phyloP scores from a whole-genome alignment of 768 basidiomycete genomes.

The Boletales sp. region DNA sequence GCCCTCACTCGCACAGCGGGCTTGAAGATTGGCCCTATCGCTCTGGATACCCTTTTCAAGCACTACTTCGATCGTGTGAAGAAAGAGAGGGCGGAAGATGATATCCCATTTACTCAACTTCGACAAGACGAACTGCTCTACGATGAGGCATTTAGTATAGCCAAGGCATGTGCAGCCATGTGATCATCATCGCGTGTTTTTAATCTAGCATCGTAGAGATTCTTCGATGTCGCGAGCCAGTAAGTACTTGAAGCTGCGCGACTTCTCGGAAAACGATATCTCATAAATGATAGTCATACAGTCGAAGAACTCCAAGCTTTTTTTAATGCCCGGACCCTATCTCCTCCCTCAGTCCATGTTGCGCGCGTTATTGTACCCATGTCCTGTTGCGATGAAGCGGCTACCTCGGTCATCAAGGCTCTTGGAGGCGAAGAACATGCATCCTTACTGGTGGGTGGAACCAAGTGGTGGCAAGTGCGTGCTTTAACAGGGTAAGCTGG shows the following conservation, averaged over 20 bases:
- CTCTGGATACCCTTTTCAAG: slow-evolving; percentile 76
- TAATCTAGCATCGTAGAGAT: slow-evolving; percentile 45
- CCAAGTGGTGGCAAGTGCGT: slow-evolving; percentile 98
- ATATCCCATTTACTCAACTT: slow-evolving; percentile 44
- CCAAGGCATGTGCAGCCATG: slow-evolving; percentile 49
- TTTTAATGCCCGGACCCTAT: slow-evolving; percentile 76
- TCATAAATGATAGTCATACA: slow-evolving; percentile 53
- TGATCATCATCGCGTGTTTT: neutral
- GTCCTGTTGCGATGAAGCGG: slow-evolving; percentile 71
- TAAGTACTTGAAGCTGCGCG: slow-evolving; percentile 36
- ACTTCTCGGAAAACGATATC: neutral
- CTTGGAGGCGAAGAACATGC: slow-evolving; percentile 81
- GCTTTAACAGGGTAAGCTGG: slow-evolving; percentile 66
- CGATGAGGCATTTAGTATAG: slow-evolving; percentile 72
- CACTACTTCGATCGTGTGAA: slow-evolving; percentile 75
- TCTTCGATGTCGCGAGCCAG: slow-evolving; percentile 69
- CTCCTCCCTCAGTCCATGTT: slow-evolving; percentile 81
- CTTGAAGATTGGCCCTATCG: slow-evolving; percentile 64
- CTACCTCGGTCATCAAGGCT: slow-evolving; percentile 65
- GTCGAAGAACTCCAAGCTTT: slow-evolving; percentile 81
- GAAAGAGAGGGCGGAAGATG: slow-evolving; percentile 36
- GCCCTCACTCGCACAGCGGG: slow-evolving; percentile 60
- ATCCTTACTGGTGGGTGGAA: slow-evolving; percentile 75
- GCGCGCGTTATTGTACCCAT: slow-evolving; percentile 71
- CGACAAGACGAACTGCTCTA: slow-evolving; percentile 76